These are phyloP conservation scores for Linnemannia exigua DNA, from an alignment of 192 early-diverging fungal genomes.

Conservation along the genomic window DNA sequence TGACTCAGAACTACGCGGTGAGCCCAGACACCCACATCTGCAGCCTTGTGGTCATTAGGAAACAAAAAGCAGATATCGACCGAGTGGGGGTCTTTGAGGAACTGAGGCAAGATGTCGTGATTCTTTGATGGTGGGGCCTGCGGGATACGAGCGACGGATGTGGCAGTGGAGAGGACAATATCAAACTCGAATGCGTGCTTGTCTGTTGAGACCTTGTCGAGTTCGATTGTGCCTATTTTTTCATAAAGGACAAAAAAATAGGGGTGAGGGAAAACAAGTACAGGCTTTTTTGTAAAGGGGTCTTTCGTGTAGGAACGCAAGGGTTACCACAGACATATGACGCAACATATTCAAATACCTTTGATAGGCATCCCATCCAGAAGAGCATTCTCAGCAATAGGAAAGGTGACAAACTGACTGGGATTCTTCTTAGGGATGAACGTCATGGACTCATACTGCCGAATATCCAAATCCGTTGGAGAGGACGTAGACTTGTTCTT, in stretches of 20 bases:
- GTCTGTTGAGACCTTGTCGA: neutral
- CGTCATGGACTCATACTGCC: neutral
- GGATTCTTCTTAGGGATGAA: neutral
- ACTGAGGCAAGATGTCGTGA: neutral
- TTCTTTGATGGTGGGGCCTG: neutral
- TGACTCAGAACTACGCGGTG: neutral
- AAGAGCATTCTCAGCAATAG: neutral
- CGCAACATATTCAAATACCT: neutral
- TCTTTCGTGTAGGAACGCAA: too few relatives aligned
- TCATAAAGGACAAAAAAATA: neutral
- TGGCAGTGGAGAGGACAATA: neutral
- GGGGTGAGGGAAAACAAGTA: neutral
- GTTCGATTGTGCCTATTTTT: neutral
- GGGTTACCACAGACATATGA: too few relatives aligned
- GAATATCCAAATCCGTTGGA: neutral
- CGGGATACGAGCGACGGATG: neutral
- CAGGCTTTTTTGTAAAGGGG: neutral
- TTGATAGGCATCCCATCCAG: neutral
- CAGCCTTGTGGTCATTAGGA: neutral
- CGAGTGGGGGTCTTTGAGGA: neutral
- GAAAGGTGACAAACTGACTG: neutral
- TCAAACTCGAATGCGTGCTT: neutral
- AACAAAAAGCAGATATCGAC: neutral
- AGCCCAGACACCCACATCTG: neutral
- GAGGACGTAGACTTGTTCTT: neutral